Percentiles rank a stretch among this genome's conserved stretches.
Evolutionary conservation across 768 basidiomycete species (phyloP).

Genomic region (Botryobasidium botryosum): DNA sequence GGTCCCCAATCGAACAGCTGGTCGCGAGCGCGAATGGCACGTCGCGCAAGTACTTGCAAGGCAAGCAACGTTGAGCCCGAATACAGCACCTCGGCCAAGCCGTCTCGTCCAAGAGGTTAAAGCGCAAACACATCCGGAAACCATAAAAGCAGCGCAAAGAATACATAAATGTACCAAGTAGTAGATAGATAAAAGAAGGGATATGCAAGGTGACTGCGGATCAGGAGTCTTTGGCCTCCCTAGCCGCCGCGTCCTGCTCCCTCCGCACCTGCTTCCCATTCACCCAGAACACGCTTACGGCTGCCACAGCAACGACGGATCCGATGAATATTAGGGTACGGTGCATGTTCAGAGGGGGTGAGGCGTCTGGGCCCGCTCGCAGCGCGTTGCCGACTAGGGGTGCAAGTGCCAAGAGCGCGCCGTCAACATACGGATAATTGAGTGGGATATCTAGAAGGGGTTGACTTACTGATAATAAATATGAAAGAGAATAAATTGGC

Average conservation of each 20-base stretch:
- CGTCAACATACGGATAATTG: neutral
- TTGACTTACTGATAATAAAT: constrained; percentile 39
- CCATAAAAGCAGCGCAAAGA: too few species aligned
- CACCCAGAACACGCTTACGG: constrained; percentile 32
- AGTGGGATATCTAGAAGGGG: constrained; percentile 1
- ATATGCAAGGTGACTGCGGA: too few species aligned
- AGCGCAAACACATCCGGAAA: too few species aligned
- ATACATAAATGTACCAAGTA: too few species aligned
- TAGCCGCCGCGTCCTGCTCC: constrained; percentile 43
- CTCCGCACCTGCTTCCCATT: constrained; percentile 46
- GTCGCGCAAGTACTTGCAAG: too few species aligned
- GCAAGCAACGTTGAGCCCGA: too few species aligned
- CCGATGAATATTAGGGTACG: constrained; percentile 52
- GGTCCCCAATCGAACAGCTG: too few species aligned
- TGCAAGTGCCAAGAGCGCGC: neutral
- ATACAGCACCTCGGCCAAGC: too few species aligned
- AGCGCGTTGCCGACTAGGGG: constrained; percentile 45
- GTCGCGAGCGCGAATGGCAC: too few species aligned
- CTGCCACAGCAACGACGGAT: constrained; percentile 26
- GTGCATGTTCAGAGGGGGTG: constrained; percentile 61
- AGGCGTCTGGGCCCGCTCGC: constrained; percentile 38
- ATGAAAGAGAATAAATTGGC: constrained; percentile 41
- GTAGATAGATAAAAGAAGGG: too few species aligned
- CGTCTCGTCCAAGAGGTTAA: too few species aligned
- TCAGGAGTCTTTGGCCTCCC: too few species aligned